Conservation (phyloP, 768 basidiomycete genomes). For the Lanmaoa rubissima region DNA sequence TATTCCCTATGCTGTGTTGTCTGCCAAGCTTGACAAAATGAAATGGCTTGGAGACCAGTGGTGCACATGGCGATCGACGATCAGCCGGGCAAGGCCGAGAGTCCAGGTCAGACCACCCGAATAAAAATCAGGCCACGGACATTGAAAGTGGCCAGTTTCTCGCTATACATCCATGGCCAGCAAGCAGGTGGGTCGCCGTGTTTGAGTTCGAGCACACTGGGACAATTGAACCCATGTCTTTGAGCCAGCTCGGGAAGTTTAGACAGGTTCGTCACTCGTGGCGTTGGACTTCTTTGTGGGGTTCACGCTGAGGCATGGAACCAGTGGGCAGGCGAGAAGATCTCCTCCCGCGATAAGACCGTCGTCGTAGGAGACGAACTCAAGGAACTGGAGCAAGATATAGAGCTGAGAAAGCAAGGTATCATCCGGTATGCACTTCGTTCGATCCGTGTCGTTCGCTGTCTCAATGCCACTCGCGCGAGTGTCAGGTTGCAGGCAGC, state of each 20-base stretch:
- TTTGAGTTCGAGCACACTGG: neutral
- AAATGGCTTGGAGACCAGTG: neutral
- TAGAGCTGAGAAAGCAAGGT: slow-evolving; percentile 76
- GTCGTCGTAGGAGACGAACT: slow-evolving; percentile 70
- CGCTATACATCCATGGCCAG: slow-evolving; percentile 50
- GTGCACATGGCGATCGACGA: slow-evolving; percentile 3
- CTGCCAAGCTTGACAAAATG: neutral
- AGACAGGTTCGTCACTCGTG: slow-evolving; percentile 54
- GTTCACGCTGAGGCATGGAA: slow-evolving; percentile 20
- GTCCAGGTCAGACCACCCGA: slow-evolving; percentile 10
- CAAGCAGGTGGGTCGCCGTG: slow-evolving; percentile 50
- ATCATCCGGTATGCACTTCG: slow-evolving; percentile 56
- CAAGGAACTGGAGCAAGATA: slow-evolving; percentile 76
- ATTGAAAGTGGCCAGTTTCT: neutral
- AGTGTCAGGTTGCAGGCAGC: slow-evolving; percentile 61
- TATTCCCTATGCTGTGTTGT: neutral
- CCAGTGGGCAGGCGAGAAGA: slow-evolving; percentile 89
- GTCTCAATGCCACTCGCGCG: slow-evolving; percentile 1
- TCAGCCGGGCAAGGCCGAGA: slow-evolving; percentile 14
- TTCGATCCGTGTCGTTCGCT: neutral
- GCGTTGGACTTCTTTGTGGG: neutral
- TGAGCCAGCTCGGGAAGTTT: slow-evolving; percentile 65
- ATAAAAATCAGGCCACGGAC: slow-evolving; percentile 20
- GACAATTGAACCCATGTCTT: neutral
- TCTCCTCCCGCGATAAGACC: slow-evolving; percentile 81